Base-by-base conservation (phyloP, 768 basidiomycete genomes). In the Rhodotorula graminis region DNA sequence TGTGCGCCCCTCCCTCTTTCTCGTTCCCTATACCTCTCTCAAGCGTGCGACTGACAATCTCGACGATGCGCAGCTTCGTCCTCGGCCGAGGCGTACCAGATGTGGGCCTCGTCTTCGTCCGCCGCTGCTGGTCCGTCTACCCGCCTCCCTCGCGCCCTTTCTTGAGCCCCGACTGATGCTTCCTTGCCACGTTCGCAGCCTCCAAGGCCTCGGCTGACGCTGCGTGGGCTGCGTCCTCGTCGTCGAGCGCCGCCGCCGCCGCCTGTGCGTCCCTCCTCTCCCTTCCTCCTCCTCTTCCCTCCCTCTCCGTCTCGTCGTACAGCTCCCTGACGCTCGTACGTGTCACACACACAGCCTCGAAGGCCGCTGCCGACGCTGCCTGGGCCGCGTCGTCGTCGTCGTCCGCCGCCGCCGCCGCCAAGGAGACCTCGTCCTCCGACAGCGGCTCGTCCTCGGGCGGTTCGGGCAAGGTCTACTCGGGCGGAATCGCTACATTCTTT, bases 371-470 rank as follows among this genome's bases (percentile, higher is more conserved):
- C 60, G 62, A 59, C 55, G 64, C 70, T 27, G 64, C 64, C 3
- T 65, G 69, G 56, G 63, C 63, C 37, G 37, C 37, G 16, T 46
- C 63, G 61, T 53, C 62, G 61, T 53, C 62, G 12, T 62, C 60
- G 10, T 71, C 65, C 3, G 53, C 70, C 5, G 52, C 67, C 33
- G 68, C 71, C 42, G 71, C 65, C 50, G 71, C 65, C 33, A 44
- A 64, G 57, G 58, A 58, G 23, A 42, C 56, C 8, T 10, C 47
- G 9, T 29, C 65, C 14, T 23, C 57, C 29, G 18, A 10, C 37
- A 27, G 33, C 25, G 56, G 44, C 7, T 37, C 44, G 21, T 31
- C 25, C 16, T 40, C 57, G 12, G 33, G 37, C 31, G 44, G 19
- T 11, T 55, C 53, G 52, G 40, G 53, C 21, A n/a, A 74, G 33